Percentiles rank a stretch among this genome's conserved stretches.
These are phyloP conservation scores for Heritiera fomes DNA, from an alignment of 345 rosid species.

Conservation along the genomic window DNA sequence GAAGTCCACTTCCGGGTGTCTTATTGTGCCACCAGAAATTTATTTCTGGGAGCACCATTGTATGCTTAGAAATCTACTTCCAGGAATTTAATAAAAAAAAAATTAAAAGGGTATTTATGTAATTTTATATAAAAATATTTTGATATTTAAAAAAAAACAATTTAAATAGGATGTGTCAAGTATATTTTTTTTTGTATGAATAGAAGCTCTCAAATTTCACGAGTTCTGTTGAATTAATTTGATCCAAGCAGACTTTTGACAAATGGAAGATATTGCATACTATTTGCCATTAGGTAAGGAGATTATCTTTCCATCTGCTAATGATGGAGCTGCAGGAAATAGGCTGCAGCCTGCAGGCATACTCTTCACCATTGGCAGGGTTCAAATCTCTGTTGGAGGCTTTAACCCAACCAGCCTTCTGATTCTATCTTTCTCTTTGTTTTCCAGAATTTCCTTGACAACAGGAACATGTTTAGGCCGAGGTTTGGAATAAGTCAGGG, in stretches of 20 bases:
- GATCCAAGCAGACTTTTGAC: background rate
- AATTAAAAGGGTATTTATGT: no score
- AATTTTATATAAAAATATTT: no score
- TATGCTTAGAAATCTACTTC: no score
- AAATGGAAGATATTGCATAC: background rate
- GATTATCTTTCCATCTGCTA: background rate
- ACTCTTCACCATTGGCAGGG: background rate
- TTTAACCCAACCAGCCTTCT: slow-evolving; percentile 71
- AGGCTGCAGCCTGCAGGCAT: background rate
- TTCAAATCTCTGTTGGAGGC: slow-evolving; percentile 80
- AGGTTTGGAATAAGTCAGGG: background rate
- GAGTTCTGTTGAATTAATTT: background rate
- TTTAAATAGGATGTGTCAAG: no score
- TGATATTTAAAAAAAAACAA: no score
- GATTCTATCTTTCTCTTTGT: slow-evolving; percentile 77
- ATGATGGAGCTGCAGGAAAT: background rate
- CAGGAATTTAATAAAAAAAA: no score
- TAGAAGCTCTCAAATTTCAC: no score
- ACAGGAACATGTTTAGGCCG: background rate
- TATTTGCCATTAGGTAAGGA: background rate
- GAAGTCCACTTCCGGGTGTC: no score
- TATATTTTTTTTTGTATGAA: no score
- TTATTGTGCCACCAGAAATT: no score
- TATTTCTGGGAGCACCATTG: no score
- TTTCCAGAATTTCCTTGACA: slow-evolving; percentile 67